A percentile compares a stretch with the other conserved stretches of the same genome.
These are phyloP conservation scores for Aspergillus sparsus DNA, from an alignment of 495 filamentous ascomycete species.

Conservation along the genomic window DNA sequence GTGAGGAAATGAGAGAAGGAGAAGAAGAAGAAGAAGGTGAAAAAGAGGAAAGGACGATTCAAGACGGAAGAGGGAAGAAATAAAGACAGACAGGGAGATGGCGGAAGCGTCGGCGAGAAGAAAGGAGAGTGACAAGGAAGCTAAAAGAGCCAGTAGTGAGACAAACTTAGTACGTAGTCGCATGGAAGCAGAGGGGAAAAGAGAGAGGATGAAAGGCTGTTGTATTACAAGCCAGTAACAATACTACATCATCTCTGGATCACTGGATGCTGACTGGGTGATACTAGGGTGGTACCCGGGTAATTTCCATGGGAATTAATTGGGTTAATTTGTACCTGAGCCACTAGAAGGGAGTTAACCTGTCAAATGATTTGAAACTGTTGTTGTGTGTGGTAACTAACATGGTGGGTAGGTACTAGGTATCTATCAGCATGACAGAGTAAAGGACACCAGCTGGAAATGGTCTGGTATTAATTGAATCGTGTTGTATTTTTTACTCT, in stretches of 20 bases:
- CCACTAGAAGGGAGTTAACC: no score
- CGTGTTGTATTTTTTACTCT: no score
- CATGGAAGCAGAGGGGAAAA: not conserved
- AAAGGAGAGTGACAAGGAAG: constrained; percentile 1
- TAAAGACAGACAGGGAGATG: constrained; percentile 3
- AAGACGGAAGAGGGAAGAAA: not conserved
- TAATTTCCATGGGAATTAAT: not conserved
- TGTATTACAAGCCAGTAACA: not conserved
- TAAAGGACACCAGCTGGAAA: no score
- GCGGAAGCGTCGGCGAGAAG: constrained; percentile 7
- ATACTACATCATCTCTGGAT: not conserved
- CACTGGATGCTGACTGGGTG: not conserved
- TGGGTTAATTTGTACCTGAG: no score
- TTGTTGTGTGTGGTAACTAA: no score
- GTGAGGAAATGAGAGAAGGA: constrained; percentile 19
- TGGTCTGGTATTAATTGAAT: no score
- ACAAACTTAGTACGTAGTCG: not conserved
- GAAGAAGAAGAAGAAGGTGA: constrained; percentile 21
- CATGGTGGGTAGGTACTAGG: no score
- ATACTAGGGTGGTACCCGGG: not conserved
- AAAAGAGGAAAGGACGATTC: constrained; percentile 8
- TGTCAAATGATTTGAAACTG: no score
- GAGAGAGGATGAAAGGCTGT: constrained; percentile 1
- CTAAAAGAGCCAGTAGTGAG: not conserved
- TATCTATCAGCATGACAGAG: no score